Percentiles rank a stretch among this genome's conserved stretches.
phyloP scores from a whole-genome alignment of 805 yeast genomes.

The Candida hispaniensis region DNA sequence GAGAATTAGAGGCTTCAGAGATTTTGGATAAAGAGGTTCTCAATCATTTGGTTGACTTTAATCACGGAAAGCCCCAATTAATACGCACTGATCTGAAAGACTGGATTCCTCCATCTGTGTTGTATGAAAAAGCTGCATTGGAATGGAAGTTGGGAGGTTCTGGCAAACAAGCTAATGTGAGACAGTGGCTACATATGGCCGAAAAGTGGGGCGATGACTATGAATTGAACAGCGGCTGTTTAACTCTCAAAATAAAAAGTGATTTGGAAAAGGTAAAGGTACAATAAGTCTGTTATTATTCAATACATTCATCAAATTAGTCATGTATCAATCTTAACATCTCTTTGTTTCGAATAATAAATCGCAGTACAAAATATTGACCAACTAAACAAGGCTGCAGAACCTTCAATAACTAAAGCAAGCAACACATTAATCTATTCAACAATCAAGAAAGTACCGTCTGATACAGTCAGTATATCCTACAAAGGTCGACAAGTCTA shows the following conservation, averaged over 20 bases:
- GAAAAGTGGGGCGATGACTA: conserved; percentile 71
- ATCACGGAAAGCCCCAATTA: conserved; percentile 23
- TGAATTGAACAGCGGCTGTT: conserved; percentile 46
- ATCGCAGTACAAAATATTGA: too few species aligned
- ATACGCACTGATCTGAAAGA: conserved; percentile 49
- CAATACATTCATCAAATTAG: too few species aligned
- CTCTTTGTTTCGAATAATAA: too few species aligned
- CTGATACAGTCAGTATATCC: too few species aligned
- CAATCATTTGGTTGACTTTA: conserved; percentile 33
- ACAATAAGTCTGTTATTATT: too few species aligned
- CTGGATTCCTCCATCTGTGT: conserved; percentile 77
- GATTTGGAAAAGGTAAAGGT: conserved; percentile 15
- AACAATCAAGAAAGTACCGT: too few species aligned
- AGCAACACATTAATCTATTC: too few species aligned
- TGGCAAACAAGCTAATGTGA: conserved; percentile 39
- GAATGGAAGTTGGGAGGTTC: conserved; percentile 56
- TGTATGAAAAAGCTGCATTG: conserved; percentile 75
- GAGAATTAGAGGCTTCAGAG: conserved; percentile 45
- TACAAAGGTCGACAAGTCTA: too few species aligned
- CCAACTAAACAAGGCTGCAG: too few species aligned
- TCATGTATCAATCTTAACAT: too few species aligned
- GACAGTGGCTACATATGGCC: conserved; percentile 62
- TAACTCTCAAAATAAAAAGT: conserved; percentile 9
- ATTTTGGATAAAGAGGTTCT: conserved; percentile 47
- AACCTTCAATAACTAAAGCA: too few species aligned